Conservation (phyloP, 164 flowering plant species). For the Brasenia schreberi region DNA sequence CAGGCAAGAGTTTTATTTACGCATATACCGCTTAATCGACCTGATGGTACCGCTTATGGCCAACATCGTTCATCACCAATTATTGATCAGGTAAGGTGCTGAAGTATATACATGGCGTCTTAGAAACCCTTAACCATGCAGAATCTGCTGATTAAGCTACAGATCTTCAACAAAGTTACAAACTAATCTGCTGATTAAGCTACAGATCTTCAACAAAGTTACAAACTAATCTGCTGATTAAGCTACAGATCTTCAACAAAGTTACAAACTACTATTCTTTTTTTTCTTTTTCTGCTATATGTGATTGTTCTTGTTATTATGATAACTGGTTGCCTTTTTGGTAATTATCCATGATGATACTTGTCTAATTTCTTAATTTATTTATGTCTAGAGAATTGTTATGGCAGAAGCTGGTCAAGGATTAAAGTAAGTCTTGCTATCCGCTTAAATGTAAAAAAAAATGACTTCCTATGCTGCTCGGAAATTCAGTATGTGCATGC, state of each 20-base stretch:
- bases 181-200: background rate
- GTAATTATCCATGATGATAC: too few species aligned
- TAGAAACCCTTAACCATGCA: too few species aligned
- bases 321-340: too few species aligned
- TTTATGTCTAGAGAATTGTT: conserved; percentile 43
- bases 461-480: too few species aligned
- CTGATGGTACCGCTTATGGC: conserved; percentile 68
- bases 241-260: too few species aligned
- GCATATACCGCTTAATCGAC: conserved; percentile 86
- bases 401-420: conserved; percentile 23
- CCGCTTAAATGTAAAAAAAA: background rate
- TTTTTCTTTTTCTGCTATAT: too few species aligned
- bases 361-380: background rate
- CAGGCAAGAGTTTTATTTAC: conserved; percentile 64
- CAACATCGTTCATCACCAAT: conserved; percentile 53
- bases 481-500: too few species aligned
- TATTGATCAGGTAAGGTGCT: conserved; percentile 58
- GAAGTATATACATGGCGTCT: too few species aligned
- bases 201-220: too few species aligned
- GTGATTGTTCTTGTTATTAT: too few species aligned
- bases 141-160: background rate
- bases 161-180: too few species aligned
- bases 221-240: background rate
- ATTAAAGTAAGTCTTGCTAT: conserved; percentile 36
- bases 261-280: too few species aligned